Percentiles rank a stretch among this genome's conserved stretches.
These are phyloP conservation scores for Cordyceps pruinosa DNA, from an alignment of 2,329 filamentous ascomycete species.

Conservation along the genomic window DNA sequence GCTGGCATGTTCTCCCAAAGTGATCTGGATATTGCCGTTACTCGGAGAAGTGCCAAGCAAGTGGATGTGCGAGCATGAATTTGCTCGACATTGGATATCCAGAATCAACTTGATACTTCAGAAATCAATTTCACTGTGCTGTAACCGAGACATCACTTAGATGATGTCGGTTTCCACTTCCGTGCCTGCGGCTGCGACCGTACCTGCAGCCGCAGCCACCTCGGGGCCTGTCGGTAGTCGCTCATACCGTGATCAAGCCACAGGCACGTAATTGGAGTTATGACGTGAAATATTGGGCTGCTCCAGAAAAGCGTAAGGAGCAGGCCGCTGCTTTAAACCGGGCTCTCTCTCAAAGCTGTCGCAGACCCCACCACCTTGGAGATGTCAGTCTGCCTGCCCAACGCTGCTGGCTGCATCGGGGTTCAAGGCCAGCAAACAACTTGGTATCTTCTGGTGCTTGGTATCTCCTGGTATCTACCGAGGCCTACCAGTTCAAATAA, in stretches of 20 bases:
- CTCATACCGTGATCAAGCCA: background rate
- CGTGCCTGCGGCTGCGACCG: background rate
- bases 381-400: too few species aligned
- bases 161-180: too few species aligned
- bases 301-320: background rate
- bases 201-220: background rate
- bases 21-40: background rate
- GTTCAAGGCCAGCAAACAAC: too few species aligned
- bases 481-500: too few species aligned
- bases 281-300: background rate
- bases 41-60: background rate
- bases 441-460: too few species aligned
- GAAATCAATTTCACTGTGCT: background rate
- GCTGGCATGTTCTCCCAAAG: slow-evolving; percentile 14
- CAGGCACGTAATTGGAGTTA: background rate
- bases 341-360: background rate
- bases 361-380: background rate
- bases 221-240: background rate
- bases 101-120: background rate
- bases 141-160: too few species aligned
- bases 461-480: too few species aligned
- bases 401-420: too few species aligned
- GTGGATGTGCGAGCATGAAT: background rate
- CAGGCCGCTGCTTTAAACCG: background rate
- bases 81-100: background rate